Base-by-base conservation (phyloP, 768 basidiomycete species). In the Collybia sp. region DNA sequence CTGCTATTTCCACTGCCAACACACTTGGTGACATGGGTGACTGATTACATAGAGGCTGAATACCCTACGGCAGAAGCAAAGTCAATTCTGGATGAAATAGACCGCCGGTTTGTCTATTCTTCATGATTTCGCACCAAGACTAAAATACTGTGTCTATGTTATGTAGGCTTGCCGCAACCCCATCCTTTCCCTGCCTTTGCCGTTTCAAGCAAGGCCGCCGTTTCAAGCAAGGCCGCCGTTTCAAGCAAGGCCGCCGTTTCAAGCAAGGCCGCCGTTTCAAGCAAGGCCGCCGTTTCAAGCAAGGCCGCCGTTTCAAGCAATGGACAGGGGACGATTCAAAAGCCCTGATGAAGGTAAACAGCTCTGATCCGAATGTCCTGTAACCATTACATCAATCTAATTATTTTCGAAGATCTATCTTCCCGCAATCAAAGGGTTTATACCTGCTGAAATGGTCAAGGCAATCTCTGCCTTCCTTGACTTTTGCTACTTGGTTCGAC, bases 21-120 rank as follows among this genome's bases (percentile, higher is more conserved):
- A 39, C 62, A 66, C 38, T 53, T 64, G 1, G 60, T 66, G 8
- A 46, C 41, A 2, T 65, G 64, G 63, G 54, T 66, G 4, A 35
- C 41, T 3, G 43, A 55, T 12, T 65, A 65, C 40, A 40, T 67
- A 1, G 30, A 45, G 12, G 11, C 36, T 8, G 42, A n/a, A 13
- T 53, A 64, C 40, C 50, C 50, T 2, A 37, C 49, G 31, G 16
- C 40, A 0, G 13, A 25, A 2, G 64, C 58, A 3, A 36, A 42
- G 0, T 37, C 43, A 17, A 63, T 66, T 17, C 47, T 65, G 39
- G 49, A 50, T 12, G 64, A 66, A 36, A 63, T 64, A 19, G 59
- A 66, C 37, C 47, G 49, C 2, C 40, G 57, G 58, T 60, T n/a
- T 37, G 10, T 3, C 10, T n/a, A 13, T 37, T 37, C 13, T 37